Percentiles rank a stretch among this genome's conserved stretches.
These are phyloP conservation scores for Berberis vulgaris DNA, from an alignment of 164 flowering plant genomes.

Conservation along the genomic window DNA sequence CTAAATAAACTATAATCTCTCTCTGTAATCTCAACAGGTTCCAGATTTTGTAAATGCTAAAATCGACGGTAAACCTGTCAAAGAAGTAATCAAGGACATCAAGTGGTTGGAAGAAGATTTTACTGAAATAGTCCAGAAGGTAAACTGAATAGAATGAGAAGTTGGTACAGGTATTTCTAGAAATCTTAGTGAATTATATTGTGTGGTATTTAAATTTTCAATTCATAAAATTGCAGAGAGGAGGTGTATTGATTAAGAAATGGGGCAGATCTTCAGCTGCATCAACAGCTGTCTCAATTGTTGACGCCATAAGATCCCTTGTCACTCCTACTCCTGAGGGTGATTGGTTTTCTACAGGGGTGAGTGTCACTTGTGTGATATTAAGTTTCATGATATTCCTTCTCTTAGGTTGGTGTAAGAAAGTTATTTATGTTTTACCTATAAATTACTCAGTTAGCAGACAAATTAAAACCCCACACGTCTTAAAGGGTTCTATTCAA, in stretches of 20 bases:
- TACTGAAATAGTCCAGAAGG: slow-evolving; percentile 85
- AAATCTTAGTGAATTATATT: neutral
- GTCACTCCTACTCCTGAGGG: slow-evolving; percentile 90
- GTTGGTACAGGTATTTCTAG: neutral
- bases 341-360: slow-evolving; percentile 97
- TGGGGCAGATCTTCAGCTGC: slow-evolving; percentile 99
- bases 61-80: slow-evolving; percentile 72
- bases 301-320: slow-evolving; percentile 79
- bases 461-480: no score
- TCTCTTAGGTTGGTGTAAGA: neutral
- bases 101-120: slow-evolving; percentile 90
- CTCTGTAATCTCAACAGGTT: slow-evolving; percentile 41
- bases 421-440: neutral
- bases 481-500: no score
- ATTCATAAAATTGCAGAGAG: slow-evolving; percentile 52
- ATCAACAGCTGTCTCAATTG: slow-evolving; percentile 92
- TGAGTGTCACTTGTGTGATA: slow-evolving; percentile 26
- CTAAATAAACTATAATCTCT: neutral
- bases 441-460: no score
- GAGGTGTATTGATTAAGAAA: slow-evolving; percentile 84
- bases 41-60: slow-evolving; percentile 93
- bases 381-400: neutral
- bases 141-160: slow-evolving; percentile 11
- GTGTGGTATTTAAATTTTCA: neutral
- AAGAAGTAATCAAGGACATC: slow-evolving; percentile 76